Evolutionary conservation across 108 stramenopile genomes (phyloP).

Genomic region (Cyclotella baltica): DNA sequence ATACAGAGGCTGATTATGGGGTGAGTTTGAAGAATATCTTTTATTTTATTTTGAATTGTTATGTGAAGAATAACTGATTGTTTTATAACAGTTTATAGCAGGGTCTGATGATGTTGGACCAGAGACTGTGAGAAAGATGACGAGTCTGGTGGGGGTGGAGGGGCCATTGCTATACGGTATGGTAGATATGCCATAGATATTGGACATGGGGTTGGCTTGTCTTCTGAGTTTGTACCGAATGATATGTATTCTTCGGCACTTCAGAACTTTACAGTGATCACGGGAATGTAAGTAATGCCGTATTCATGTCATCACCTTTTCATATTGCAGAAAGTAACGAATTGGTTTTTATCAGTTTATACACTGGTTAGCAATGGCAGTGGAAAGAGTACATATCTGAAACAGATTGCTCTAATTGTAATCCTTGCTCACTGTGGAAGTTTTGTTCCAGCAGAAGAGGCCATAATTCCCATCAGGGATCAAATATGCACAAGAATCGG

Average conservation of each 20-base stretch:
- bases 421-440: constrained; percentile 94
- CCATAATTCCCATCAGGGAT: constrained; percentile 80
- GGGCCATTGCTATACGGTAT: too few relatives aligned
- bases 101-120: too few relatives aligned
- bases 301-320: not conserved
- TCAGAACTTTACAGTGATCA: constrained; percentile 82
- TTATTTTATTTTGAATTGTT: too few relatives aligned
- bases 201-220: constrained; percentile 23
- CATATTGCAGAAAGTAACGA: too few relatives aligned
- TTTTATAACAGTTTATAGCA: too few relatives aligned
- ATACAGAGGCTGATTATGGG: too few relatives aligned
- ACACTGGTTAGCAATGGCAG: constrained; percentile 52
- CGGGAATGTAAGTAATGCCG: constrained; percentile 61
- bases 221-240: constrained; percentile 70
- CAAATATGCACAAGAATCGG: constrained; percentile 89
- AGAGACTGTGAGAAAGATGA: too few relatives aligned
- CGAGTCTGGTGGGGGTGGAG: too few relatives aligned
- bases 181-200: constrained; percentile 85
- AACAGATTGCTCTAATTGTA: constrained; percentile 89
- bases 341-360: not conserved
- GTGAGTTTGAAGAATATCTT: too few relatives aligned
- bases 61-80: too few relatives aligned
- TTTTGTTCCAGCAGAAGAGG: constrained; percentile 93
- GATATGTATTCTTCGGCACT: constrained; percentile 72
- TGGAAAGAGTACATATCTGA: constrained; percentile 91